Conservation (phyloP, 352 stramenopile genomes). For the Phytophthora macrochlamydospora region DNA sequence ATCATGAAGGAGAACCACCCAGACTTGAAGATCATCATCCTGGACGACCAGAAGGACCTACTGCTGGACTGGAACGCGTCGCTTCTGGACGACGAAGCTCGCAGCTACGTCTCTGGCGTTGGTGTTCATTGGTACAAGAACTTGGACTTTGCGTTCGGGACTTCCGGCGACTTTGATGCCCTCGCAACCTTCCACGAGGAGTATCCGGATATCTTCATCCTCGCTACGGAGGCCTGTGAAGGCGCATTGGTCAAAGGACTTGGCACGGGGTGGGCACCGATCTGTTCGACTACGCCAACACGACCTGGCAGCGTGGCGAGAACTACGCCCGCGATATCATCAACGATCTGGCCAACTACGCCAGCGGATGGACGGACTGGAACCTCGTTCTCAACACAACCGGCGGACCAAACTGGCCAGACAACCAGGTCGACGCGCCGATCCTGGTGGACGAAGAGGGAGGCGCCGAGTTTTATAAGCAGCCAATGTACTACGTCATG, state of each 20-base stretch:
- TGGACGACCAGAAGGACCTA: conserved; percentile 73
- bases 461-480: conserved; percentile 75
- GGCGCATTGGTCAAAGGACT: conserved; percentile 38
- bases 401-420: conserved; percentile 77
- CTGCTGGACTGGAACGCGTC: conserved; percentile 37
- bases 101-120: conserved; percentile 66
- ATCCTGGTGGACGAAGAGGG: conserved; percentile 69
- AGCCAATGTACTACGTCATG: conserved; percentile 85
- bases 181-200: conserved; percentile 29
- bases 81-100: conserved; percentile 30
- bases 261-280: conserved; percentile 34
- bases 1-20: conserved; percentile 58
- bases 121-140: conserved; percentile 78
- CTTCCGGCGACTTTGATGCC: conserved; percentile 30
- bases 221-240: conserved; percentile 63
- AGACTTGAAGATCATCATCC: conserved; percentile 65
- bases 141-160: conserved; percentile 31
- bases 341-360: conserved; percentile 79
- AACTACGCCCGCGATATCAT: conserved; percentile 88
- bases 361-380: conserved; percentile 78
- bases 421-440: conserved; percentile 75
- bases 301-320: conserved; percentile 66
- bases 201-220: conserved; percentile 54
- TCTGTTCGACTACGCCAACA: conserved; percentile 31
- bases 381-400: conserved; percentile 78